Conservation (phyloP, 1,139 yeast genomes). For the Yamadazyma epiphylla region DNA sequence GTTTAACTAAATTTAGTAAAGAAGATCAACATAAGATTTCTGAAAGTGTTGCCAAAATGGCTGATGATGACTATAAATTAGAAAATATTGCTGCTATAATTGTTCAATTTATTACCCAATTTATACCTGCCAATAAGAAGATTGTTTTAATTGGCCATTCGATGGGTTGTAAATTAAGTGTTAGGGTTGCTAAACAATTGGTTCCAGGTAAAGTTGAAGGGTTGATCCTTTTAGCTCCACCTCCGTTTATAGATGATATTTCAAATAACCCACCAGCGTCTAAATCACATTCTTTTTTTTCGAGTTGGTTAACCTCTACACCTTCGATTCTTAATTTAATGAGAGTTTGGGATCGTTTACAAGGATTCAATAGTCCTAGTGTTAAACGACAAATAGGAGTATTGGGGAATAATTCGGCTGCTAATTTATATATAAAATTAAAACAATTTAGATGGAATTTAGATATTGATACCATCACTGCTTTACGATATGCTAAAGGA, state of each 20-base stretch:
- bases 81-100: constrained; percentile 47
- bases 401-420: constrained; percentile 27
- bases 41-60: constrained; percentile 27
- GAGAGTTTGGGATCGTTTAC: constrained; percentile 57
- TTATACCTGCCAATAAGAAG: constrained; percentile 40
- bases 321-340: constrained; percentile 56
- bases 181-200: constrained; percentile 44
- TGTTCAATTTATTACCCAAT: constrained; percentile 34
- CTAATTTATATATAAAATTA: constrained; percentile 40
- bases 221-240: constrained; percentile 52
- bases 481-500: constrained; percentile 52
- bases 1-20: constrained; percentile 20
- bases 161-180: constrained; percentile 63
- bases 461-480: constrained; percentile 53
- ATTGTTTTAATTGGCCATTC: constrained; percentile 70
- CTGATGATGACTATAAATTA: constrained; percentile 43
- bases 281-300: constrained; percentile 10
- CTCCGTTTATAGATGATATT: constrained; percentile 33
- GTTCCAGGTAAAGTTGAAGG: constrained; percentile 42
- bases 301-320: constrained; percentile 25
- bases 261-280: constrained; percentile 2
- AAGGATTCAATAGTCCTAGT: constrained; percentile 58
- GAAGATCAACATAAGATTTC: constrained; percentile 28
- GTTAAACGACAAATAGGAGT: constrained; percentile 43
- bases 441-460: constrained; percentile 71